These are phyloP conservation scores for Sphagnurus paluster DNA, from an alignment of 1,284 basidiomycete species.

Conservation along the genomic window DNA sequence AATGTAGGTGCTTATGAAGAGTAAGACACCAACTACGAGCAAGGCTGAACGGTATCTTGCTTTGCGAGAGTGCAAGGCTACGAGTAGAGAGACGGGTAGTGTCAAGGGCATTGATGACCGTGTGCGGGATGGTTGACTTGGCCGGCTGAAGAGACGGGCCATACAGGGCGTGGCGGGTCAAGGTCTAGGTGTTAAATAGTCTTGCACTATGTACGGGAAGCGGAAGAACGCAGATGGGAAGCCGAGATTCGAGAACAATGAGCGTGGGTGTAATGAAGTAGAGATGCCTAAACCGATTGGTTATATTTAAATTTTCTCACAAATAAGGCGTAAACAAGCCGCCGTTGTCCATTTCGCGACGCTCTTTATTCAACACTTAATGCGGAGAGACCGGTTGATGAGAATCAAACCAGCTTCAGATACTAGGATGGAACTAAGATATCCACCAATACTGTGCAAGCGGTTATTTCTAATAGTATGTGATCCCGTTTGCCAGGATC, in stretches of 20 bases:
- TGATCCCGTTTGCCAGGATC: no score
- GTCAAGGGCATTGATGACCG: conserved; percentile 19
- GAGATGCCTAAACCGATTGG: no score
- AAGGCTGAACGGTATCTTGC: conserved; percentile 48
- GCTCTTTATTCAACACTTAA: no score
- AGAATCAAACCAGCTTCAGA: no score
- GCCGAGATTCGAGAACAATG: background rate
- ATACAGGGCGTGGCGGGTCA: conserved; percentile 9
- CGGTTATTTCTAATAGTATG: no score
- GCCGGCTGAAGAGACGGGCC: conserved; percentile 27
- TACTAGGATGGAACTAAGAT: no score
- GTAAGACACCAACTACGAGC: conserved; percentile 49
- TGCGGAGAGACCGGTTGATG: no score
- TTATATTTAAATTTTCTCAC: no score
- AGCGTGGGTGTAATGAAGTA: conserved; percentile 4
- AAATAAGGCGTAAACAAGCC: background rate
- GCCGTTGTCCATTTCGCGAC: no score
- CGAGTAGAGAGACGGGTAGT: conserved; percentile 22
- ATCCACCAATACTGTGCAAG: no score
- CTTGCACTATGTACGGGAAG: conserved; percentile 12
- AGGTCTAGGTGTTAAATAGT: conserved; percentile 20
- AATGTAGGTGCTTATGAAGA: conserved; percentile 52
- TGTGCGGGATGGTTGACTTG: conserved; percentile 24
- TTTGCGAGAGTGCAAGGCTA: conserved; percentile 30
- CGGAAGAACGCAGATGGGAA: conserved; percentile 2